Evolutionary conservation across 805 yeast species (phyloP).

Genomic region (Teunomyces gatunensis): DNA sequence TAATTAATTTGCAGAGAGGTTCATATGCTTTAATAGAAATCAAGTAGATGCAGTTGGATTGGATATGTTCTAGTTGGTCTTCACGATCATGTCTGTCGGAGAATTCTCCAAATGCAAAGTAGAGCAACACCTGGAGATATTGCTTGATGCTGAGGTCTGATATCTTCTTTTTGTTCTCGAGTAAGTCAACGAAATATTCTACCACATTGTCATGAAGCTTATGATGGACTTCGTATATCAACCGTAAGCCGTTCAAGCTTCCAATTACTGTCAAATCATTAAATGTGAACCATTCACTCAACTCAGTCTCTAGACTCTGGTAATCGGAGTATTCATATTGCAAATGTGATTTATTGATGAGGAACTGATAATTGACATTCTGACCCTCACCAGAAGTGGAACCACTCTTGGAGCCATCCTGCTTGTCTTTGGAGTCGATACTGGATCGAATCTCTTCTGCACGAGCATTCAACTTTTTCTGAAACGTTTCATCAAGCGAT

Average conservation of each 20-base stretch:
- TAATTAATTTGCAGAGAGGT: slow-evolving; percentile 3
- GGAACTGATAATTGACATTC: slow-evolving; percentile 18
- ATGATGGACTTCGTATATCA: slow-evolving; percentile 6
- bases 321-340: slow-evolving; percentile 28
- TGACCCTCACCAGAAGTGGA: background rate
- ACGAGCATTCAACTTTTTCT: slow-evolving; percentile 38
- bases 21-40: slow-evolving; percentile 3
- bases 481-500: slow-evolving; percentile 41
- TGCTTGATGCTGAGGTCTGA: slow-evolving; percentile 1
- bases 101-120: slow-evolving; percentile 28
- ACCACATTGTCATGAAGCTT: background rate
- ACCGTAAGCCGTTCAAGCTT: slow-evolving; percentile 12
- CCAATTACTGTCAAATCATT: slow-evolving; percentile 27
- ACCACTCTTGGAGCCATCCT: background rate
- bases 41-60: slow-evolving; percentile 8
- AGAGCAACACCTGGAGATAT: slow-evolving; percentile 15
- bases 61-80: slow-evolving; percentile 17
- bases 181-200: background rate
- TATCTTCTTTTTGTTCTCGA: background rate
- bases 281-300: slow-evolving; percentile 39
- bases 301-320: slow-evolving; percentile 24
- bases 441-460: slow-evolving; percentile 34
- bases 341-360: slow-evolving; percentile 30
- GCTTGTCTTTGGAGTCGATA: background rate
- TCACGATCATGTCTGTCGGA: slow-evolving; percentile 7